These are phyloP conservation scores for Cichorium intybus DNA, from an alignment of 140 eudicot species.

Conservation along the genomic window DNA sequence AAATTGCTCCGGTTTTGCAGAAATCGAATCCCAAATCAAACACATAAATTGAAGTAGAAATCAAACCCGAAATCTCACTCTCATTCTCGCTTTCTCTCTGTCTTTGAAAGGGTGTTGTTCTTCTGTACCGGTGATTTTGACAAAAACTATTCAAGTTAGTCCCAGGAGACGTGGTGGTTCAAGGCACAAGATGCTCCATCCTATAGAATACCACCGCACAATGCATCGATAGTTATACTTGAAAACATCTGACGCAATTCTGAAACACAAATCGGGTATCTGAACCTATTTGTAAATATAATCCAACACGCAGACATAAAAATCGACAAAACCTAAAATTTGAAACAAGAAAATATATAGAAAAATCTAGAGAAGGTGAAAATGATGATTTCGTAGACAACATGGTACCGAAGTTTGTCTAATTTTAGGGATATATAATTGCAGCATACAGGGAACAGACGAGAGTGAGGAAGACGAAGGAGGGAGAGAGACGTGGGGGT, in stretches of 20 bases:
- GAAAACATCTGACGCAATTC: conserved; percentile 19
- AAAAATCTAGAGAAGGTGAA: neutral
- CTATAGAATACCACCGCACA: conserved; percentile 26
- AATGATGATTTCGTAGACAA: neutral
- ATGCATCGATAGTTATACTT: conserved; percentile 7
- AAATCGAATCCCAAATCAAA: too few species aligned
- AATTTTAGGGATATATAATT: neutral
- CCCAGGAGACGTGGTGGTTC: conserved; percentile 52
- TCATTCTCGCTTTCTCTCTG: too few species aligned
- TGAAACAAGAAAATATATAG: conserved; percentile 1
- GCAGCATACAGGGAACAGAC: neutral
- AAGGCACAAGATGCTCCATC: conserved; percentile 56
- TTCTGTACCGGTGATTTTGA: conserved; percentile 76
- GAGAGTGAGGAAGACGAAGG: too few species aligned
- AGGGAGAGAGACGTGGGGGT: too few species aligned
- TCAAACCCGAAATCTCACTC: too few species aligned
- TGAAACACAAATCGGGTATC: conserved; percentile 12
- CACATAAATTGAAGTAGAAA: too few species aligned
- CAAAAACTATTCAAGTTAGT: conserved; percentile 65
- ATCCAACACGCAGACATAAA: neutral
- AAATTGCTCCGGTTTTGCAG: too few species aligned
- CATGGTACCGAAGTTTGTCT: conserved; percentile 4
- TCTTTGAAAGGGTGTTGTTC: conserved; percentile 85
- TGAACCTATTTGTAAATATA: neutral
- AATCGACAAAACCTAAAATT: neutral